Conservation (phyloP, 495 filamentous ascomycete genomes). For the Lindgomyces ingoldianus region DNA sequence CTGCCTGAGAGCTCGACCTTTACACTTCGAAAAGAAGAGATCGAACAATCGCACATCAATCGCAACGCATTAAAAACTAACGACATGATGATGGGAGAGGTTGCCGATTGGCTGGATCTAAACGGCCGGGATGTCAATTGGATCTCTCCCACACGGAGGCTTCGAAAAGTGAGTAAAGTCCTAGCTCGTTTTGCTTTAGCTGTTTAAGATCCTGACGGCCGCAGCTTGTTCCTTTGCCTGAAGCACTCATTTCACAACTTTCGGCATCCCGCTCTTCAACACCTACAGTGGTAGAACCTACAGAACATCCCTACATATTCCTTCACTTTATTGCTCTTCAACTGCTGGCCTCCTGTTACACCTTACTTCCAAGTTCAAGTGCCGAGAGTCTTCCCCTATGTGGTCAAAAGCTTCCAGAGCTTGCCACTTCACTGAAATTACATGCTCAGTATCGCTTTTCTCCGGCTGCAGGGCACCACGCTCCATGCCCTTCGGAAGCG, state of each 20-base stretch:
- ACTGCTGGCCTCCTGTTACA: conserved; percentile 31
- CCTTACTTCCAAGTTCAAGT: conserved; percentile 6
- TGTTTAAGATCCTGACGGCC: neutral
- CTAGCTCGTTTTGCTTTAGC: neutral
- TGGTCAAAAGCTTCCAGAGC: neutral
- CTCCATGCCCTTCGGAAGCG: conserved; percentile 14
- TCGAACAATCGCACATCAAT: neutral
- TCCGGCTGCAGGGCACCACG: conserved; percentile 31
- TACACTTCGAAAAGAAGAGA: neutral
- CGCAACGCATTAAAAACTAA: neutral
- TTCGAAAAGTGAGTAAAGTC: neutral
- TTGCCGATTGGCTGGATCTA: neutral
- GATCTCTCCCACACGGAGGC: neutral
- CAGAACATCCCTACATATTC: neutral
- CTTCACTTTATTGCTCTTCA: conserved; percentile 22
- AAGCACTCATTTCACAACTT: conserved; percentile 5
- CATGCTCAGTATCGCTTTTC: conserved; percentile 24
- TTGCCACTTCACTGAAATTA: conserved; percentile 16
- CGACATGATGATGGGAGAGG: neutral
- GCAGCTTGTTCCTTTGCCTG: neutral
- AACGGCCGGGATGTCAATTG: neutral
- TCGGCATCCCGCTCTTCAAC: neutral
- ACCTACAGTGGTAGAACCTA: neutral
- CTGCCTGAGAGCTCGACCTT: neutral
- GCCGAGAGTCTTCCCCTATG: conserved; percentile 17